Conservation (phyloP, 495 filamentous ascomycete species). For the Aspergillus ostianus region DNA sequence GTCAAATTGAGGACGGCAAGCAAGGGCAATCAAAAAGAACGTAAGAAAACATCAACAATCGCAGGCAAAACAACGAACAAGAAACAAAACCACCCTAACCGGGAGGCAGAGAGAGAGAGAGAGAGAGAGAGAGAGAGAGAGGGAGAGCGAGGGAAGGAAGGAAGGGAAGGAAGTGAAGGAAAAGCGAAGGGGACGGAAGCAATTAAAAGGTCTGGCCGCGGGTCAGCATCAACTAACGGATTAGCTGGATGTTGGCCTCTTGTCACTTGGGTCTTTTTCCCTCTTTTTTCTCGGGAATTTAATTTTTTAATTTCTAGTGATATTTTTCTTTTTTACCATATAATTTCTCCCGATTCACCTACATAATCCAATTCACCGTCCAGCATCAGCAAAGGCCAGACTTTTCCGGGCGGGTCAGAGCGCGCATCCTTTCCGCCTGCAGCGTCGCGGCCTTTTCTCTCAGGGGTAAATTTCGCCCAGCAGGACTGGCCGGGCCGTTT, state of each 20-base stretch:
- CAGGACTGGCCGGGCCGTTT: neutral
- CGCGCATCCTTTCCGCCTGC: constrained; percentile 26
- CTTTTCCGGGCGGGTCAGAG: constrained; percentile 9
- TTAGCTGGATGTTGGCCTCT: neutral
- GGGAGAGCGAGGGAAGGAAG: neutral
- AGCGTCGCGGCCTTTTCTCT: constrained; percentile 6
- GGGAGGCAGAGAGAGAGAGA: neutral
- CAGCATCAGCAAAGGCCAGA: too few relatives aligned
- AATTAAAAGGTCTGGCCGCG: constrained; percentile 6
- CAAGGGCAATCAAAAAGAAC: neutral
- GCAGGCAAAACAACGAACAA: neutral
- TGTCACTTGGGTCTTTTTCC: constrained; percentile 1
- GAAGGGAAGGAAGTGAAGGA: too few relatives aligned
- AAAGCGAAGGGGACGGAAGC: neutral
- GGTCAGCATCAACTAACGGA: neutral
- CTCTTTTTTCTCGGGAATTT: too few relatives aligned
- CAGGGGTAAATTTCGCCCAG: constrained; percentile 5
- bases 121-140: neutral
- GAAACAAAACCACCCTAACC: too few relatives aligned
- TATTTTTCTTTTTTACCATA: too few relatives aligned
- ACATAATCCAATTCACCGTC: too few relatives aligned
- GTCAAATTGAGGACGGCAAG: too few relatives aligned
- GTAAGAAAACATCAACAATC: neutral
- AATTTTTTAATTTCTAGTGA: too few relatives aligned
- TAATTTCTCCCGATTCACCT: too few relatives aligned